These are phyloP conservation scores for Zalerion maritima DNA, from an alignment of 495 filamentous ascomycete species.

Conservation along the genomic window DNA sequence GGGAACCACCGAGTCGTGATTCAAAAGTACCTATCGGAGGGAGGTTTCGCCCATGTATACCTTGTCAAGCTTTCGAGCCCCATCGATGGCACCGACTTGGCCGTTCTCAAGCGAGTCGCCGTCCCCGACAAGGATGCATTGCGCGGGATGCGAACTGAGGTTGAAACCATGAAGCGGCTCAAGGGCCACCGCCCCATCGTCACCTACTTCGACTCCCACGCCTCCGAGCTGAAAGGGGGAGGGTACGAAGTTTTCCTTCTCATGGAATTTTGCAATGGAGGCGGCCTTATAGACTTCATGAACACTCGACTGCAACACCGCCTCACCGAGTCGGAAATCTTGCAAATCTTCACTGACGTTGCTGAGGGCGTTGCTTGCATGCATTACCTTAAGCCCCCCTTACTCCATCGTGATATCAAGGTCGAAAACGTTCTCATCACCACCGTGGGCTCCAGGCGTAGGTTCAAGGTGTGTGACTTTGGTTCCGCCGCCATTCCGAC, in stretches of 20 bases:
- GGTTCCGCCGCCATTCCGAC: conserved; percentile 76
- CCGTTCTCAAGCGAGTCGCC: conserved; percentile 92
- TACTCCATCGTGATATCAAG: conserved; percentile 90
- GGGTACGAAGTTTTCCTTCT: conserved; percentile 97
- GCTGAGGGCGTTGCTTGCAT: conserved; percentile 95
- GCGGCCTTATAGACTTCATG: conserved; percentile 98
- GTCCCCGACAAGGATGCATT: conserved; percentile 90
- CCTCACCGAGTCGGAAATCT: conserved; percentile 90
- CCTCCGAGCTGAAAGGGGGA: conserved; percentile 77
- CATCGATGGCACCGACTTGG: conserved; percentile 67
- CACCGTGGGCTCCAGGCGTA: conserved; percentile 36
- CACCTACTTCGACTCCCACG: conserved; percentile 95
- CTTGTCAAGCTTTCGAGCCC: conserved; percentile 71
- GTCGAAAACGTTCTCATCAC: conserved; percentile 97
- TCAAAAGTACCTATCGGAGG: conserved; percentile 95
- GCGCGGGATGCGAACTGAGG: conserved; percentile 92
- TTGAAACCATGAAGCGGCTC: conserved; percentile 98
- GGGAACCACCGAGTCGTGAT: conserved; percentile 88
- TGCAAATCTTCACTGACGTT: conserved; percentile 92
- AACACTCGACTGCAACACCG: conserved; percentile 94
- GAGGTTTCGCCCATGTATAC: conserved; percentile 97
- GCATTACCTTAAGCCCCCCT: conserved; percentile 92
- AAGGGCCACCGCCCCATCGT: conserved; percentile 94
- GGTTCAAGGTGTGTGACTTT: conserved; percentile 97
- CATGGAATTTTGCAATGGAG: conserved; percentile 82